Evolutionary conservation across 169 alveolate species (phyloP).

Genomic region (Eimeria zaria): DNA sequence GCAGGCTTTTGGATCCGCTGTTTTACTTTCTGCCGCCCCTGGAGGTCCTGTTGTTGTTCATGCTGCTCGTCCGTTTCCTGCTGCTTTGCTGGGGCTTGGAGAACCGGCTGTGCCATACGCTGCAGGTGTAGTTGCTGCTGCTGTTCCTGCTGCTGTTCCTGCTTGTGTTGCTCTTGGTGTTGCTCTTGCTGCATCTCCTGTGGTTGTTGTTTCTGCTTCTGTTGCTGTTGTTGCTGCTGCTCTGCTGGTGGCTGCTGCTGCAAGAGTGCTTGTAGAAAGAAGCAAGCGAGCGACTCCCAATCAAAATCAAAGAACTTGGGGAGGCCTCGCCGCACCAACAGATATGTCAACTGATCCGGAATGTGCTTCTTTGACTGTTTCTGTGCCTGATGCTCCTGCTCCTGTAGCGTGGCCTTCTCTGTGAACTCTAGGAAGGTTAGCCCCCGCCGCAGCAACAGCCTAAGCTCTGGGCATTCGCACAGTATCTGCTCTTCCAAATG

Average conservation of each 20-base stretch:
- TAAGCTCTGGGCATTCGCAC: conserved; percentile 44
- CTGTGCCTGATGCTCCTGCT: background rate
- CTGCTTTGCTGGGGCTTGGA: background rate
- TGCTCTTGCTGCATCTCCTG: background rate
- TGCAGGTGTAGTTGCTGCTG: too few species aligned
- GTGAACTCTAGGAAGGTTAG: conserved; percentile 62
- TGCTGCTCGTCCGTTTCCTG: background rate
- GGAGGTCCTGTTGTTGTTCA: background rate
- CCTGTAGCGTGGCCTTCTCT: background rate
- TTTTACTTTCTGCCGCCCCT: background rate
- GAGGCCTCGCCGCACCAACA: conserved; percentile 80
- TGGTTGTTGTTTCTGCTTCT: background rate
- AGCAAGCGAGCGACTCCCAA: conserved; percentile 49
- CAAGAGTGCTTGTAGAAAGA: background rate
- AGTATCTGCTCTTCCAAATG: conserved; percentile 11
- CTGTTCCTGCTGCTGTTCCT: too few species aligned
- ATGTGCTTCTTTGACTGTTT: background rate
- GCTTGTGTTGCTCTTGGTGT: too few species aligned
- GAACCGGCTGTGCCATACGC: background rate
- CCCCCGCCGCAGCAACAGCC: conserved; percentile 74
- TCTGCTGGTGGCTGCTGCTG: background rate
- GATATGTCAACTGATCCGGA: background rate
- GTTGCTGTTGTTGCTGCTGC: background rate
- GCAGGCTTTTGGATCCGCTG: background rate
- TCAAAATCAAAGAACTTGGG: conserved; percentile 82